Evolutionary conservation across 805 yeast species (phyloP), one percentile per base, ranked within the genome.

Genomic region (Starmerella bombicola): DNA sequence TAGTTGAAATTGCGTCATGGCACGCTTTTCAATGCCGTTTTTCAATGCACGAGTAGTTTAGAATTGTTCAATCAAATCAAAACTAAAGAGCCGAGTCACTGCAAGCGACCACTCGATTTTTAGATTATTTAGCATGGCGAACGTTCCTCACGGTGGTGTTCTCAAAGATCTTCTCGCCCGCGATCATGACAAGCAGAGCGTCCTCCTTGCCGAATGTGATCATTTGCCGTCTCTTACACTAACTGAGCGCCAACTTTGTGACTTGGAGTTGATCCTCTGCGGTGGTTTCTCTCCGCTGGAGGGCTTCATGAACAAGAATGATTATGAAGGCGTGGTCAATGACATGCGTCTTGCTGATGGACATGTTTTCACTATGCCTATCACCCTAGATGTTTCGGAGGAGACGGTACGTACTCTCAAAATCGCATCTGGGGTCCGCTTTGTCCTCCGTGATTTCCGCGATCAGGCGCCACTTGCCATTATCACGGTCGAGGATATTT

Each of bases 231-330:
- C 64, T 35, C 50, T 66, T 22, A 63, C 67, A 18, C 68, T 86
- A 50, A 78, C 93, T 25, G 88, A 76, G 48, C 79, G 97, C 60
- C 96, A 86, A 61, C 68, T 86, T 42, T 86, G 97, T 63, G 97
- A 86, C 62, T 66, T 88, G 56, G 97, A 86, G 65, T 69, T 88
- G 61, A 82, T 86, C 57, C 65, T 88, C 46, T 80, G 80, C 55
- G 97, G 97, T 61, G 96, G 96, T 4, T 86, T 86, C 61, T 84
- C 95, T 30, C 97, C 91, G 15, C 69, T 80, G 47, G 70, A 72
- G 42, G 85, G 88, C 3, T 80, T 80, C 63, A 62, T 80, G 60
- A 71, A 66, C 54, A 70, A 80, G 63, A 67, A 67, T 39, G 88
- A 80, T 61, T 80, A 80, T 60, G 65, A 68, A 30, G 67, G 76